Evolutionary conservation across 768 basidiomycete species (phyloP).

Genomic region (Coprinellus aureogranulatus): DNA sequence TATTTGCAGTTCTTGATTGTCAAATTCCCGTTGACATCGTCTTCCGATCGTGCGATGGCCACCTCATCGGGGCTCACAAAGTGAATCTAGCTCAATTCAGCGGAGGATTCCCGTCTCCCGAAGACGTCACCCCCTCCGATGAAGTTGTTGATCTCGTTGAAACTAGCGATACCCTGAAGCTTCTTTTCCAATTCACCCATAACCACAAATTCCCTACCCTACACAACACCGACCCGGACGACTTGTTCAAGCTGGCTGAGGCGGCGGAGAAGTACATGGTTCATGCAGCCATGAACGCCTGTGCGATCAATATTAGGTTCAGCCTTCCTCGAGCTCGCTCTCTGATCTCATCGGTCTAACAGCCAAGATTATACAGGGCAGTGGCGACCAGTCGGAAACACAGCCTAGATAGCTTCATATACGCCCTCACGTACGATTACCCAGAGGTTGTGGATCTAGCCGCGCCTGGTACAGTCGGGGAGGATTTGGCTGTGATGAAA

Average conservation of each 20-base stretch:
- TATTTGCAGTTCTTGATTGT: neutral
- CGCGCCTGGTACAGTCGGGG: neutral
- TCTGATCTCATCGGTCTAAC: too few species aligned
- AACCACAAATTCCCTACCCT: neutral
- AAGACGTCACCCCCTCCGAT: neutral
- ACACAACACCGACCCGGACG: too few species aligned
- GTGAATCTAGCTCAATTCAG: slow-evolving; percentile 11
- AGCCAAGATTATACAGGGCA: too few species aligned
- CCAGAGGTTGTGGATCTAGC: too few species aligned
- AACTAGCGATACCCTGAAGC: neutral
- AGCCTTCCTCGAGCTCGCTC: too few species aligned
- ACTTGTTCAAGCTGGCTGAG: neutral
- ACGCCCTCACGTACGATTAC: too few species aligned
- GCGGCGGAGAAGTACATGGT: slow-evolving; percentile 11
- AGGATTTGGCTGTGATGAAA: too few species aligned
- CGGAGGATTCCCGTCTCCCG: slow-evolving; percentile 6
- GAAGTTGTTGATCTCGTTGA: neutral
- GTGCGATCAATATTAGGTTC: neutral
- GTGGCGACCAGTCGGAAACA: too few species aligned
- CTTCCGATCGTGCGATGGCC: neutral
- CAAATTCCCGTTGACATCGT: neutral
- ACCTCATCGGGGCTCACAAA: slow-evolving; percentile 12
- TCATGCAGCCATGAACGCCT: neutral
- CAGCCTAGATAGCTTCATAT: too few species aligned
- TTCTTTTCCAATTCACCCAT: slow-evolving; percentile 3